Percentiles rank a stretch among this genome's conserved stretches.
phyloP scores from a whole-genome alignment of 1,139 yeast species.

The Blastobotrys malaysiensis region DNA sequence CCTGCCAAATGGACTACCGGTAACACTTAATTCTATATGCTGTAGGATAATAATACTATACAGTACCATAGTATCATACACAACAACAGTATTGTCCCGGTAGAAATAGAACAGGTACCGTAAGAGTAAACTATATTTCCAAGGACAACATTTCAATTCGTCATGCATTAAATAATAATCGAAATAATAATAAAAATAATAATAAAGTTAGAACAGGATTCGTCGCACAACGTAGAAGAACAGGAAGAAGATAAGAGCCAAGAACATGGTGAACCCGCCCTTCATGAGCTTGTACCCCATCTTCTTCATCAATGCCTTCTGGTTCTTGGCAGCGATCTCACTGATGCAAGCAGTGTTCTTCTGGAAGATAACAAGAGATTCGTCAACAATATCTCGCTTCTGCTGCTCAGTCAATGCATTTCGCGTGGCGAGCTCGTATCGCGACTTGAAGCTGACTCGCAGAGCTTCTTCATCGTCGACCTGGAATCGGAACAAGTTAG shows the following conservation, averaged over 20 bases:
- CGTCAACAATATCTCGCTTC: slow-evolving; percentile 64
- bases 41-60: no score
- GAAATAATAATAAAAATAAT: neutral
- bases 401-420: slow-evolving; percentile 60
- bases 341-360: slow-evolving; percentile 56
- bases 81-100: no score
- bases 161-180: neutral
- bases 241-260: slow-evolving; percentile 1
- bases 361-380: slow-evolving; percentile 58
- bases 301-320: slow-evolving; percentile 2
- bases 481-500: slow-evolving; percentile 68
- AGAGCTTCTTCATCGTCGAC: slow-evolving; percentile 58
- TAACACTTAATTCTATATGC: no score
- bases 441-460: slow-evolving; percentile 63
- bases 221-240: neutral
- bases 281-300: slow-evolving; percentile 1
- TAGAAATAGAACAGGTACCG: no score
- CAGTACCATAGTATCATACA: no score
- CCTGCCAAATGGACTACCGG: no score
- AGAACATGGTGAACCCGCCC: neutral
- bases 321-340: slow-evolving; percentile 57
- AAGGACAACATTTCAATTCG: neutral
- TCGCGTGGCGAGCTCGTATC: slow-evolving; percentile 72
- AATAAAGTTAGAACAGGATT: neutral
- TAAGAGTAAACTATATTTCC: no score